Conservation (phyloP, 2,329 filamentous ascomycete species). For the Claviceps spartinae region DNA sequence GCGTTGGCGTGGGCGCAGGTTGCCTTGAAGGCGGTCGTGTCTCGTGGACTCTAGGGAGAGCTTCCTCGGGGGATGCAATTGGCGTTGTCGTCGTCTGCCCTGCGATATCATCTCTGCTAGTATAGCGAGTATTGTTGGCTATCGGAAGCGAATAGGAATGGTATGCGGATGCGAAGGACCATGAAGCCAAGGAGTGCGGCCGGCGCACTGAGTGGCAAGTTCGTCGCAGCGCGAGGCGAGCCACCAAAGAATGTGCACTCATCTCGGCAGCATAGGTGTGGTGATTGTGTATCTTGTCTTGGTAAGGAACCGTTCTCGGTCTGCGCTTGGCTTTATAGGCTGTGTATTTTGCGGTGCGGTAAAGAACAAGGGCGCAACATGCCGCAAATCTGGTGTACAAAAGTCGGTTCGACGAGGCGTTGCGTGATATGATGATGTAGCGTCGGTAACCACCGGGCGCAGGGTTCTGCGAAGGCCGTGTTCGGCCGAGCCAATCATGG, state of each 20-base stretch:
- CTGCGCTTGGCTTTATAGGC: too few species aligned
- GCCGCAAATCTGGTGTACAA: background rate
- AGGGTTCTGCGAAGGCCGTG: slow-evolving; percentile 6
- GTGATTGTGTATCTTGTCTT: background rate
- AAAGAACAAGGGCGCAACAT: too few species aligned
- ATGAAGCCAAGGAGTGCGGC: slow-evolving; percentile 21
- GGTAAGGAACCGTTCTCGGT: too few species aligned
- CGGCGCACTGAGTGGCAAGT: slow-evolving; percentile 27
- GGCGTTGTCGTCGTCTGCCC: slow-evolving; percentile 32
- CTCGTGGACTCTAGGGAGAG: slow-evolving; percentile 37
- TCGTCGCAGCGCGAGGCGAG: slow-evolving; percentile 26
- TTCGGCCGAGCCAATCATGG: slow-evolving; percentile 12
- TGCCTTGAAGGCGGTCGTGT: slow-evolving; percentile 26
- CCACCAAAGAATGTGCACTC: slow-evolving; percentile 28
- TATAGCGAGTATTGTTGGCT: slow-evolving; percentile 24
- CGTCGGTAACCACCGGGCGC: slow-evolving; percentile 1
- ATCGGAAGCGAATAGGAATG: slow-evolving; percentile 39
- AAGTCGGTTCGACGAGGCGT: slow-evolving; percentile 1
- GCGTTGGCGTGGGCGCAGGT: slow-evolving; percentile 12
- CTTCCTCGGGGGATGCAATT: slow-evolving; percentile 28
- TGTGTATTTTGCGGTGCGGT: too few species aligned
- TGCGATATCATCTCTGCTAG: slow-evolving; percentile 28
- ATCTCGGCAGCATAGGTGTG: slow-evolving; percentile 22
- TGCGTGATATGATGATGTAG: background rate
- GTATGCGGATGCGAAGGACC: slow-evolving; percentile 25